Base-by-base conservation (phyloP, 129 eudicot species). In the Flaveria ramosissima region DNA sequence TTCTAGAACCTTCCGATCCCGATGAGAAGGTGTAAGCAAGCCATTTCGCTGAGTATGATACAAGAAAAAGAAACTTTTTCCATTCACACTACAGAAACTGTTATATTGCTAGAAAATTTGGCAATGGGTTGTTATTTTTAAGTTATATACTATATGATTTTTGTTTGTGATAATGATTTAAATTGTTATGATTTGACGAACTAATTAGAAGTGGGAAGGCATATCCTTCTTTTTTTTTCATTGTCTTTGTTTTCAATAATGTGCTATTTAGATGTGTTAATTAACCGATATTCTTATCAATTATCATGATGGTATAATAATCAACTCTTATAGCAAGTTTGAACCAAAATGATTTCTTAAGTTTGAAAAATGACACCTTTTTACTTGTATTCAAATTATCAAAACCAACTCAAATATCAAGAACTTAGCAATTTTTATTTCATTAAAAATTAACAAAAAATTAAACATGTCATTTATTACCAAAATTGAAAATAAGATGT, bases 21-120 rank as follows among this genome's bases (percentile, higher is more conserved):
- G 80, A 80, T 14, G 84, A 74, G 20, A 80, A 80, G 84, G 76
- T 39, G 75, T 80, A 80, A 74, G 71, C 72, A 63, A 56, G 66
- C 9, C 70, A 9, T 67, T 46, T 47, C 64, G 15, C 36, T 8
- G 71, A 70, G 72, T 47, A 70, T 61, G 10, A 47, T 78, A 71
- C 63, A 61, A 30, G 68, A 32, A 71, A 78, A 60, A 48, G 65
- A 78, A 19, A 55, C 39, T 24, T 67, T 55, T 52, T 48, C 64
- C 70, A 39, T 55, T 68, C 51, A 52, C 72, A 75, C 52, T 52
- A 77, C 57, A 55, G 21, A 70, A 26, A 64, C 51, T 27, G 6
- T 68, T 24, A 27, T 43, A 36, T 59, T 19, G 51, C 42, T 78
- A 59, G 82, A 46, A 71, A 78, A 8, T 15, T 42, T 9, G 69